Evolutionary conservation across 306 rosid species (phyloP), one percentile per base, ranked within the genome.

Genomic region (Carpinus fangiana): DNA sequence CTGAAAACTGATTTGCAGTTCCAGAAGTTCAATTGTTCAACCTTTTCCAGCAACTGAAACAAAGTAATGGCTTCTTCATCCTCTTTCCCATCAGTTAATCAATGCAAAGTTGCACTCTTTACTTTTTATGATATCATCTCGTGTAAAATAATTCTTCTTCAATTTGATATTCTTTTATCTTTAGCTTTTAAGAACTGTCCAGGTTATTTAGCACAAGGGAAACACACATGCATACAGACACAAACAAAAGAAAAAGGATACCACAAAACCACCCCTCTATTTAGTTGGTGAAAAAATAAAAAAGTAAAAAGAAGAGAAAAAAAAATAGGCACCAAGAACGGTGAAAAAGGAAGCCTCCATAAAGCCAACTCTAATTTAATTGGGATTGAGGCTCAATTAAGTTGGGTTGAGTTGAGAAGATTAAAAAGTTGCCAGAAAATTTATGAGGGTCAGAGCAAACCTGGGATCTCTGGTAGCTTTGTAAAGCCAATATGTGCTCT

Each of bases 401-500:
- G 12, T 48, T 67, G 28, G 41, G 28, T 41, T 38, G 16, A 41
- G 46, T 41, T 21, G 64, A 18, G 56, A 59, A 56, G 70, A n/a
- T 67, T 21, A 74, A 77, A 36, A 64, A 47, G 56, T 31, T 12
- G 80, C 38, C 70, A 65, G 59, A 78, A 80, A 64, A 55, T 62
- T 38, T 81, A 77, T 83, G 78, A 12, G 75, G 61, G 67, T 78
- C 76, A 77, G 70, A 75, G 82, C 87, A 86, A 57, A 94, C 98
- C 94, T 92, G 71, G 96, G 89, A 92, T 94, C 91, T 86, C 97
- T 85, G 76, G 98, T 94, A 70, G 98, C 98, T 82, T 94, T 94
- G 85, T 90, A 94, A 71, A 94, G 97, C 98, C 97, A 94, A 82
- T 92, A 94, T 5, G 98, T 94, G 93, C 98, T 94, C 89, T 94